Conservation (phyloP, 768 basidiomycete species). For the Rickenella mellea region DNA sequence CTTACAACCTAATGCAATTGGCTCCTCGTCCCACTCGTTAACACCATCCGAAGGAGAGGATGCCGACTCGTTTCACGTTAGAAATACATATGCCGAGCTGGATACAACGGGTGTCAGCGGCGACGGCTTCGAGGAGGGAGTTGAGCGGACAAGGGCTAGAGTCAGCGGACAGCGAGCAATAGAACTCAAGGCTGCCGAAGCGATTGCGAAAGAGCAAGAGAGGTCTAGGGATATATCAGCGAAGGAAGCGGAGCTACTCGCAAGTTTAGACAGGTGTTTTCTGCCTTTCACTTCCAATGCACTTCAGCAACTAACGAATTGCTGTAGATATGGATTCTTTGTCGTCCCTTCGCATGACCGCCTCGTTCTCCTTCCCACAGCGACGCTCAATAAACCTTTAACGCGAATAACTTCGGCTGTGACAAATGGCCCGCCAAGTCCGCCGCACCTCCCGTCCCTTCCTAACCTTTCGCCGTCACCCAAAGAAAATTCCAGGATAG, state of each 20-base stretch:
- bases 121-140: slow-evolving; percentile 89
- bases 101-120: slow-evolving; percentile 86
- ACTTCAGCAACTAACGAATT: neutral
- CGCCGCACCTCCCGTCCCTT: slow-evolving; percentile 38
- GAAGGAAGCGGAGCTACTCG: slow-evolving; percentile 65
- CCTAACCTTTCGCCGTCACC: slow-evolving; percentile 33
- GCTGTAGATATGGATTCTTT: slow-evolving; percentile 85
- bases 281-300: neutral
- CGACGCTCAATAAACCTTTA: slow-evolving; percentile 54
- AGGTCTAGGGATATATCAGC: slow-evolving; percentile 54
- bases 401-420: slow-evolving; percentile 24
- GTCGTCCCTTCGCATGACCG: slow-evolving; percentile 74
- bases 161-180: slow-evolving; percentile 37
- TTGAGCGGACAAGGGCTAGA: slow-evolving; percentile 84
- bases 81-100: slow-evolving; percentile 84
- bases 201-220: slow-evolving; percentile 35
- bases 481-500: slow-evolving; percentile 70
- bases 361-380: slow-evolving; percentile 57
- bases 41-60: slow-evolving; percentile 75
- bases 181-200: slow-evolving; percentile 24
- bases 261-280: slow-evolving; percentile 80
- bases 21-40: slow-evolving; percentile 38
- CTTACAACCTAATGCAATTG: too few species aligned
- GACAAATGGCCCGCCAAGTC: slow-evolving; percentile 33
- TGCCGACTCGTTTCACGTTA: slow-evolving; percentile 71